These are phyloP conservation scores for Physcomitrellopsis africana DNA, from an alignment of 225 moss, liverwort and hornwort genomes.

Conservation along the genomic window DNA sequence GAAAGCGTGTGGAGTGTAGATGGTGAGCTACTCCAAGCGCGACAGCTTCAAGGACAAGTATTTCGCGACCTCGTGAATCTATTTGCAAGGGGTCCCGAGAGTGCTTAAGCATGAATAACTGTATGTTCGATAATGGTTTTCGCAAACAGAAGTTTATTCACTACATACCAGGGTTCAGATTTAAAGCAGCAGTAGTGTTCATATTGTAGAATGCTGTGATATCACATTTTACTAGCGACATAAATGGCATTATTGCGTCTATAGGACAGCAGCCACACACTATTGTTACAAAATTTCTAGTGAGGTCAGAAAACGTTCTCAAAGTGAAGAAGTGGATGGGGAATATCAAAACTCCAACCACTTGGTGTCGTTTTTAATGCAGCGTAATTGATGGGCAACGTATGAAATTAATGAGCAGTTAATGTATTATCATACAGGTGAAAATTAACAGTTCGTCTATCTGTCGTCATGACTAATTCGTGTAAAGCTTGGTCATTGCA, in stretches of 20 bases:
- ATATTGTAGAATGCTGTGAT: conserved; percentile 20
- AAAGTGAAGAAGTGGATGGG: neutral
- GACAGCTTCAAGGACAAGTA: conserved; percentile 78
- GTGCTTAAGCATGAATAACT: conserved; percentile 34
- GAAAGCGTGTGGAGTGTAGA: conserved; percentile 91
- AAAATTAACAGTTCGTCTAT: no score
- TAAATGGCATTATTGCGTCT: neutral
- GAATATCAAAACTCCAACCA: conserved; percentile 2
- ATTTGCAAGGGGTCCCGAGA: conserved; percentile 87
- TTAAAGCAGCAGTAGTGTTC: conserved; percentile 15
- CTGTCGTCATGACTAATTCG: no score
- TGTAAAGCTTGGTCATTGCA: no score
- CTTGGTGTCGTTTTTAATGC: conserved; percentile 5
- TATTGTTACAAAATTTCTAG: neutral
- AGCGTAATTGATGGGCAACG: conserved; percentile 4
- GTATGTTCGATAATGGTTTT: neutral
- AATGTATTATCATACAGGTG: no score
- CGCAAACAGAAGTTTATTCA: no score
- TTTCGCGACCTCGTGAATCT: conserved; percentile 81
- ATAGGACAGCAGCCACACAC: no score
- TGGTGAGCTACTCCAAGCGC: conserved; percentile 80
- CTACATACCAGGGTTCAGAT: no score
- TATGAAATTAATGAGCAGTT: neutral
- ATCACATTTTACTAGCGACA: conserved; percentile 8
- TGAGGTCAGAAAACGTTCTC: neutral